Evolutionary conservation across 164 flowering plant genomes (phyloP).

Genomic region (Dillenia suffruticosa): DNA sequence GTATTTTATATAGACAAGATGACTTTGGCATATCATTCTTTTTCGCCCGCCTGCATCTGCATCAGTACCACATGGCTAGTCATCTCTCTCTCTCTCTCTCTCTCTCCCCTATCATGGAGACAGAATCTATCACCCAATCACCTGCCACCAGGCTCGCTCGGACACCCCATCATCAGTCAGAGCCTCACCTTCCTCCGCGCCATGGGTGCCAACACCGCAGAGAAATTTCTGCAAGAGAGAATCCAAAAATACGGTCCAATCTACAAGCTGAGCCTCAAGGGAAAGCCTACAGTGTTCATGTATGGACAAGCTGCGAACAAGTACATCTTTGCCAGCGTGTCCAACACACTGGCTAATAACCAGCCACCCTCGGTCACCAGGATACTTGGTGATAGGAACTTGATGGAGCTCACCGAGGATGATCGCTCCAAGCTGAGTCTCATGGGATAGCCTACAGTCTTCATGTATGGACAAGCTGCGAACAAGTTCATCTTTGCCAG

Average conservation of each 20-base stretch:
- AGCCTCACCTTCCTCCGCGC: conserved; percentile 24
- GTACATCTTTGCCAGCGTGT: conserved; percentile 20
- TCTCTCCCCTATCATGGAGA: conserved; percentile 17
- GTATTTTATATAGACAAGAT: too few species aligned
- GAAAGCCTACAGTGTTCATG: conserved; percentile 33
- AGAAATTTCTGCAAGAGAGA: conserved; percentile 26
- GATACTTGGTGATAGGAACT: conserved; percentile 25
- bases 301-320: conserved; percentile 41
- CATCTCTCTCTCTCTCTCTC: background rate
- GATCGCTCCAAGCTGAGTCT: conserved; percentile 34
- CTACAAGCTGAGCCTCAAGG: conserved; percentile 33
- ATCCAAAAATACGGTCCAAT: conserved; percentile 27
- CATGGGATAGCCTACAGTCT: conserved; percentile 34
- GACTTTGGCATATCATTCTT: too few species aligned
- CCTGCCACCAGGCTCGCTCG: conserved; percentile 41
- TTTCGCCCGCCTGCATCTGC: too few species aligned
- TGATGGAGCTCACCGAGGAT: too few species aligned
- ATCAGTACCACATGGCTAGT: too few species aligned
- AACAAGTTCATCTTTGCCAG: conserved; percentile 32
- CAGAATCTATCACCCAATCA: conserved; percentile 8
- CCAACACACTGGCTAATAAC: conserved; percentile 10
- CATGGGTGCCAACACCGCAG: conserved; percentile 31
- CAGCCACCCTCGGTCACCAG: conserved; percentile 18
- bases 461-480: conserved; percentile 35
- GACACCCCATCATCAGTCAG: conserved; percentile 37